These are phyloP conservation scores for Schwanniomyces yamadae DNA, from an alignment of 805 yeast genomes.

Conservation along the genomic window DNA sequence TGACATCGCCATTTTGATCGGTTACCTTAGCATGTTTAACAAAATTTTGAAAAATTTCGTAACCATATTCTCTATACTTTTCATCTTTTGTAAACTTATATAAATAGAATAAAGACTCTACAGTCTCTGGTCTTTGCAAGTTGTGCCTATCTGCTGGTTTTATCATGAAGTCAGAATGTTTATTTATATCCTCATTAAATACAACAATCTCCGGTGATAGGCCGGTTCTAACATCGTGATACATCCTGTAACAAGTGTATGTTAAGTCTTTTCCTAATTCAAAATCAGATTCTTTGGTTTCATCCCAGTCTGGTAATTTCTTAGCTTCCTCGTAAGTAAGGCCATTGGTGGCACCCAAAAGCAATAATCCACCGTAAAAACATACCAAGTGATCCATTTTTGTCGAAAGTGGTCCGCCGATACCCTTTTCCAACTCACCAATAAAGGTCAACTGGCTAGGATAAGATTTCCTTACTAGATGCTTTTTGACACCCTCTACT, in stretches of 20 bases:
- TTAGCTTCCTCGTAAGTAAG: slow-evolving; percentile 54
- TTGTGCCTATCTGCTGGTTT: slow-evolving; percentile 77
- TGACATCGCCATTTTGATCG: slow-evolving; percentile 40
- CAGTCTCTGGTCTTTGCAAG: slow-evolving; percentile 91
- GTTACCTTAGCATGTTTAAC: slow-evolving; percentile 53
- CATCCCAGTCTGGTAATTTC: slow-evolving; percentile 55
- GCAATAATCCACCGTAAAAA: slow-evolving; percentile 84
- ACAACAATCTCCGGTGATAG: slow-evolving; percentile 86
- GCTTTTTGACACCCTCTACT: slow-evolving; percentile 70
- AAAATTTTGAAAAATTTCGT: slow-evolving; percentile 76
- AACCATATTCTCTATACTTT: slow-evolving; percentile 86
- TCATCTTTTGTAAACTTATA: slow-evolving; percentile 79
- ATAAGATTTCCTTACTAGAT: slow-evolving; percentile 56
- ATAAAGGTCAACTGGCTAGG: slow-evolving; percentile 67
- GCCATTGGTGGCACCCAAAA: slow-evolving; percentile 88
- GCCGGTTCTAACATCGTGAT: slow-evolving; percentile 70
- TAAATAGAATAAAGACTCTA: slow-evolving; percentile 78
- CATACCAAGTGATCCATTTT: slow-evolving; percentile 95
- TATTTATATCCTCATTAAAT: slow-evolving; percentile 58
- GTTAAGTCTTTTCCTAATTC: slow-evolving; percentile 71
- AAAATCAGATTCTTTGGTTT: slow-evolving; percentile 60
- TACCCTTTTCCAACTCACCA: slow-evolving; percentile 75
- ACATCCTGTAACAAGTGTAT: slow-evolving; percentile 81
- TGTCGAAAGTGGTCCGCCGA: slow-evolving; percentile 55
- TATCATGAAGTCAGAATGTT: slow-evolving; percentile 58